Base-by-base conservation (phyloP, 495 filamentous ascomycete species). In the Penicillium taxi region DNA sequence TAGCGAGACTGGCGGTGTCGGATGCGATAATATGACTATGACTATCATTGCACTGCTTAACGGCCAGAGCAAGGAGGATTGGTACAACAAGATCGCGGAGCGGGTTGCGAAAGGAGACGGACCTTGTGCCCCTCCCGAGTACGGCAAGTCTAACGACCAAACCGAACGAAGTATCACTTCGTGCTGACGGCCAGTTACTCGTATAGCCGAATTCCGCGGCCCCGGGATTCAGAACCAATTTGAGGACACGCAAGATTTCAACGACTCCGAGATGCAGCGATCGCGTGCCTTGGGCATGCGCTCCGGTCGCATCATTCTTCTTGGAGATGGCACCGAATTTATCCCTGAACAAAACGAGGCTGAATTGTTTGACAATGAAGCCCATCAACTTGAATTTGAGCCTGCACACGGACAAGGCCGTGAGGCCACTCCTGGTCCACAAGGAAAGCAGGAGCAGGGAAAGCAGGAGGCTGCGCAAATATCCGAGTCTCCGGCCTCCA, bases 1-100 rank as follows among this genome's bases (percentile, higher is more conserved):
- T 72, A 91, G 88, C 50, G 93, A 98, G 63, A 96, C 91, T 26
- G 91, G 91, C 21, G 91, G 91, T 28, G 91, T 98, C 32, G 91
- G 91, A 43, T 98, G 91, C 64, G 91, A 98, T 65, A 98, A 98
- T 70, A 98, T 98, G 91, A 98, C 91, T 46, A 95, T 96, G 84
- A 73, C 81, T 50, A 69, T 98, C 47, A 70, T 98, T 56, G 91
- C 81, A 44, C 77, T 98, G 52, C 77, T 98, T 37, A 76, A 80
- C 46, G 91, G 90, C 57, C 82, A 81, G 72, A 87, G 76, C 51
- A 95, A 94, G 70, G 88, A 95, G 56, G 81, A 96, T 64, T 98
- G 91, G 91, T 96, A 96, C 56, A 82, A 94, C 47, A 78, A 87
- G 67, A 84, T 98, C 62, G 87, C 81, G 42, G 87, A 84, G 63